Base-by-base conservation (phyloP, 2,329 filamentous ascomycete species). In the Aspergillus brunneoviolaceus region DNA sequence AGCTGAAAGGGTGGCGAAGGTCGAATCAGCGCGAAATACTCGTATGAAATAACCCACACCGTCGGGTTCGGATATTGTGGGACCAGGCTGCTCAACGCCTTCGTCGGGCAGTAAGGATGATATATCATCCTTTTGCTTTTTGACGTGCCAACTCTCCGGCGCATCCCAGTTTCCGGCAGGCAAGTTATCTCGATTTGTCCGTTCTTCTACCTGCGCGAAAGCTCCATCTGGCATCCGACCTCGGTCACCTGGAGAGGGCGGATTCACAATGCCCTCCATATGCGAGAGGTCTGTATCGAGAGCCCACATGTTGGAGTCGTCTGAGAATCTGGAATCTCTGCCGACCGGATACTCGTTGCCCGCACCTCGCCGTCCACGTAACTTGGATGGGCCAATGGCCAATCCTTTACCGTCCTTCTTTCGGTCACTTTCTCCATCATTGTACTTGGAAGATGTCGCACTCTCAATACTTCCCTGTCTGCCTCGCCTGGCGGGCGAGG, bases 131-230 rank as follows among this genome's bases (percentile, higher is more conserved):
- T 70, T 69, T 45, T 80, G 77, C 60, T 87, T 88, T 67, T 90
- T 91, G 27, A 98, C 94, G 54, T 91, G 92, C 95, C 95, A 99
- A 73, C 93, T 97, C 74, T 98, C 94, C 1, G 95, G 94, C 3
- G 93, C 93, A 74, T 96, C 91, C 94, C 94, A 99, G 3, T 86
- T 86, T 1, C 88, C 87, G 45, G 73, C 77, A 53, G 79, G 75
- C 39, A 69, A 61, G 23, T 74, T 73, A 33, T 78, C 74, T 23
- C 69, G 64, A 27, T 75, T 72, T 16, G 61, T 67, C 31, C 63
- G 55, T n/a, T 69, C 65, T 47, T 73, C 66, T 25, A 67, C 66
- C 23, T 72, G 73, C n/a, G 67, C 60, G 48, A 67, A 57, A 49
- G 70, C 66, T 14, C 76, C 77, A 51, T 76, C 72, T 49, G 69